Percentiles rank a stretch among this genome's conserved stretches.
Evolutionary conservation across 495 filamentous ascomycete species (phyloP).

Genomic region (Pyrenula massariospora): DNA sequence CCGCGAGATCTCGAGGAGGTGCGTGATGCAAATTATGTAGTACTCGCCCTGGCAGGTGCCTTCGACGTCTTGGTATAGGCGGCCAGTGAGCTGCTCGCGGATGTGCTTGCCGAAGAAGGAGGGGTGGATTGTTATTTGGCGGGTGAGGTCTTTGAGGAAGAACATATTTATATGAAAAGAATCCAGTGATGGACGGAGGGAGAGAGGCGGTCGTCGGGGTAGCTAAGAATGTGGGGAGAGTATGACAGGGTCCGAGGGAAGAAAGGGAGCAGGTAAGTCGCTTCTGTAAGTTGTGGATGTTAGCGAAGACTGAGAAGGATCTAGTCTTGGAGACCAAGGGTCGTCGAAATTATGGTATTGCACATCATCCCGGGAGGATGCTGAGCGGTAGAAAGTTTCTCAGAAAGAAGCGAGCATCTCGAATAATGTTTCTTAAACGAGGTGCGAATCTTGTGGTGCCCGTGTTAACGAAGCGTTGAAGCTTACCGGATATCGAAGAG

Average conservation of each 20-base stretch:
- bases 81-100: conserved; percentile 73
- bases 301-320: no score
- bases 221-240: background rate
- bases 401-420: no score
- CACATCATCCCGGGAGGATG: no score
- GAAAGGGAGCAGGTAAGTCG: background rate
- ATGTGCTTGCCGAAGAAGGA: conserved; percentile 92
- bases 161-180: conserved; percentile 87
- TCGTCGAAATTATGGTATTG: no score
- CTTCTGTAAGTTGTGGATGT: no score
- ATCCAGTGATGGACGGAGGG: no score
- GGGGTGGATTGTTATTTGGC: conserved; percentile 84
- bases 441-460: no score
- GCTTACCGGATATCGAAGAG: no score
- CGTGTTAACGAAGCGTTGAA: no score
- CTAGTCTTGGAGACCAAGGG: no score
- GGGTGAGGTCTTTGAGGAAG: conserved; percentile 92
- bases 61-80: conserved; percentile 84
- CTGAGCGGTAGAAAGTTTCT: no score
- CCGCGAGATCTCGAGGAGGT: conserved; percentile 82
- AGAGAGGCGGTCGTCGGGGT: background rate
- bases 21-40: conserved; percentile 94
- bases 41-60: conserved; percentile 85
- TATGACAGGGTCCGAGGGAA: background rate
- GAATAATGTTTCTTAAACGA: no score